Evolutionary conservation across 768 basidiomycete species (phyloP).

Genomic region (Piloderma croceum): DNA sequence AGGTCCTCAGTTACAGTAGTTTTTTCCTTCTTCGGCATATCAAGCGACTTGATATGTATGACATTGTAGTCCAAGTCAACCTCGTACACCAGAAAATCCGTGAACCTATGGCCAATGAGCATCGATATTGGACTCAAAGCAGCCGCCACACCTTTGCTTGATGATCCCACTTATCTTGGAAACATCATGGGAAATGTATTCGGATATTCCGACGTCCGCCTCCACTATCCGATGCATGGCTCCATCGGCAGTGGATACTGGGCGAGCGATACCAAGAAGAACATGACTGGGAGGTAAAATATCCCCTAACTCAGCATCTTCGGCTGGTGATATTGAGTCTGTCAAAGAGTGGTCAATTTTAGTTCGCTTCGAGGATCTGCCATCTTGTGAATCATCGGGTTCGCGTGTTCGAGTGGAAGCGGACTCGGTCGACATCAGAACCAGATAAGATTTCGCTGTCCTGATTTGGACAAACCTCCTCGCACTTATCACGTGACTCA

Average conservation of each 20-base stretch:
- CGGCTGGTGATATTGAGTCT: conserved; percentile 9
- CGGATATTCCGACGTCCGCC: conserved; percentile 84
- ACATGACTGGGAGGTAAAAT: conserved; percentile 71
- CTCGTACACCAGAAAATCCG: conserved; percentile 94
- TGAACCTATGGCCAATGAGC: conserved; percentile 58
- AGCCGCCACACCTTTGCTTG: conserved; percentile 98
- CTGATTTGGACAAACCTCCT: conserved; percentile 13
- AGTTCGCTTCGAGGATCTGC: conserved; percentile 32
- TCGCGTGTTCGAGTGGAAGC: conserved; percentile 17
- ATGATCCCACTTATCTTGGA: conserved; percentile 86
- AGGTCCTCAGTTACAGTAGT: conserved; percentile 13
- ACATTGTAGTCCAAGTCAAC: conserved; percentile 78
- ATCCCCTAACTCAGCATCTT: conserved; percentile 21
- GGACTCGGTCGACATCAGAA: too few species aligned
- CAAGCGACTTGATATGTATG: conserved; percentile 73
- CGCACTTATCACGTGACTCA: conserved; percentile 14
- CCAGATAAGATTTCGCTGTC: conserved; percentile 3
- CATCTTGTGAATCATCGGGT: conserved; percentile 14
- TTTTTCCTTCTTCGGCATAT: conserved; percentile 42
- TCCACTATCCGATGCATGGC: conserved; percentile 60
- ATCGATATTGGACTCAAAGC: conserved; percentile 23
- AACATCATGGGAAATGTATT: conserved; percentile 69
- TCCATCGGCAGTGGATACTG: conserved; percentile 43
- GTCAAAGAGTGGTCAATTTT: conserved; percentile 25
- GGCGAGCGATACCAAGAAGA: conserved; percentile 55